Evolutionary conservation across 805 yeast species (phyloP), one percentile per base, ranked within the genome.

Genomic region (Candida multigemmis): DNA sequence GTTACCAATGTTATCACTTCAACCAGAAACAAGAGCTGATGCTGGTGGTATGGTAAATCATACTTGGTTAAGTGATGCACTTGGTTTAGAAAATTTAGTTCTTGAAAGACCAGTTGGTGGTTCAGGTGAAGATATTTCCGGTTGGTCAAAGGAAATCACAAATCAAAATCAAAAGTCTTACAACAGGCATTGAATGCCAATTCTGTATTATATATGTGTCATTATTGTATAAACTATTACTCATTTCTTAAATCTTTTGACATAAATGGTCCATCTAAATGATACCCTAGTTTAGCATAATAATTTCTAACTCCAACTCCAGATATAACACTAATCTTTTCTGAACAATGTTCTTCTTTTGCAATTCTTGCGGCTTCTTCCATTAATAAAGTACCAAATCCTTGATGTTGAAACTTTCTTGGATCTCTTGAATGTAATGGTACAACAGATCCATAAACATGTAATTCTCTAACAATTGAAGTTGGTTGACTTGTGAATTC

Each of bases 241-340:
- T 38, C 27, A 31, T 37, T 12, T 28, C 25, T 7, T 38, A 40
- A 28, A 41, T 36, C 36, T 29, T 34, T 91, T n/a, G 97, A 87
- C 98, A 91, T 91, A 56, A 69, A 91, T 10, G 97, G 97, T 3
- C 98, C 98, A 46, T 91, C 98, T 35, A 91, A 63, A 37, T 68
- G 71, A 55, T 91, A 91, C 4, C 98, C 98, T 35, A 91, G 65
- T 44, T 84, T 80, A 11, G 85, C 89, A 45, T 91, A 91, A 57
- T 91, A 91, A 51, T 89, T 91, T 50, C 98, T 71, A 20, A 91
- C 98, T 39, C 98, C 98, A 21, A 91, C 96, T 40, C 98, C 98
- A 18, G 93, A 78, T 41, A 91, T 91, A 29, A 91, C 98, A 50
- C 94, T 76, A 19, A 91, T 80, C 60, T 91, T 91, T 27, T 68